A percentile compares a stretch with the other conserved stretches of the same genome.
These are phyloP conservation scores for Ambispora gerdemannii DNA, from an alignment of 192 early-diverging fungal genomes.

Conservation along the genomic window DNA sequence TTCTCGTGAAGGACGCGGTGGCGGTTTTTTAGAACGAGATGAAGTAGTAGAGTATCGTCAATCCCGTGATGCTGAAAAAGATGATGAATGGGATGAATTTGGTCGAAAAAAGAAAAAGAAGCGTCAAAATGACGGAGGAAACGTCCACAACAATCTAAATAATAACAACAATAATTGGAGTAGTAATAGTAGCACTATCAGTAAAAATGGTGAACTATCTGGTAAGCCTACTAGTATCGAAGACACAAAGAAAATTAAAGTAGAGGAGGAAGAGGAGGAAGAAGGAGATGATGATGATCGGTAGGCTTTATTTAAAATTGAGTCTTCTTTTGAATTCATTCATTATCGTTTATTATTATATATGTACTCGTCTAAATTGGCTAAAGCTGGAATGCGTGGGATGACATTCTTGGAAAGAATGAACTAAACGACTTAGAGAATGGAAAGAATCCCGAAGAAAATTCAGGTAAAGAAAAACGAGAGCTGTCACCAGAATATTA, in stretches of 20 bases:
- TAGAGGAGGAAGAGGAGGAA: conserved; percentile 28
- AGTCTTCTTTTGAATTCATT: neutral
- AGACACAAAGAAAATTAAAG: conserved; percentile 6
- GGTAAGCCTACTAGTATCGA: neutral
- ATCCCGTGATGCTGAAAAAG: conserved; percentile 28
- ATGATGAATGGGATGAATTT: conserved; percentile 41
- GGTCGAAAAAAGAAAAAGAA: conserved; percentile 31
- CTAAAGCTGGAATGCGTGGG: conserved; percentile 31
- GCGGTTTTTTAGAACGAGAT: conserved; percentile 40
- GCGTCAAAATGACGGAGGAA: neutral
- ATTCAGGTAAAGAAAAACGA: neutral
- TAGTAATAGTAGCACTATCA: neutral
- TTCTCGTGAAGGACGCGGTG: conserved; percentile 35
- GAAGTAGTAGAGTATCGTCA: conserved; percentile 31
- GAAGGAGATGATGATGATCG: conserved; percentile 33
- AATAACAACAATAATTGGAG: conserved; percentile 7
- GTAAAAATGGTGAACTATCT: neutral
- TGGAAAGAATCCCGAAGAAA: neutral
- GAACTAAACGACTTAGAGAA: conserved; percentile 6
- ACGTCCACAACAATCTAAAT: no score
- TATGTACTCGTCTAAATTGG: neutral
- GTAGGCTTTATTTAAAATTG: conserved; percentile 3
- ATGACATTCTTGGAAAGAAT: conserved; percentile 33
- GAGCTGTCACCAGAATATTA: neutral
- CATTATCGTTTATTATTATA: neutral